Percentiles rank a stretch among this genome's conserved stretches.
phyloP scores from a whole-genome alignment of 345 rosid species.

The Hibiscus mutabilis region DNA sequence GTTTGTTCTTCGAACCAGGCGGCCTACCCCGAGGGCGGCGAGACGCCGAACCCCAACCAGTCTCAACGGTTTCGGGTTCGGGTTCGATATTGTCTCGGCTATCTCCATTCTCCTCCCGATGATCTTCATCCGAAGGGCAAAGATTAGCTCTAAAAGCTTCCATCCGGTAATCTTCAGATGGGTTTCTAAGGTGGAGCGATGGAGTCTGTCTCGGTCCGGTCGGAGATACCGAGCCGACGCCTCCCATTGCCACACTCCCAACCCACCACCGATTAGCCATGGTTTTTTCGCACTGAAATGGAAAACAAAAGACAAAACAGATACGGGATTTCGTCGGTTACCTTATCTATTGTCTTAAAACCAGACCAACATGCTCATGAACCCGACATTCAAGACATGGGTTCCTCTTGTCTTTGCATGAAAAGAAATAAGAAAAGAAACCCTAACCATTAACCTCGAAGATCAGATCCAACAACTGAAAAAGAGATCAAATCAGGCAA shows the following conservation, averaged over 20 bases:
- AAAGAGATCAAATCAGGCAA: not conserved
- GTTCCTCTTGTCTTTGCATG: conserved; percentile 33
- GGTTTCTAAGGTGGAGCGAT: conserved; percentile 41
- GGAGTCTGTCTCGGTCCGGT: conserved; percentile 16
- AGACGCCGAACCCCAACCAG: conserved; percentile 42
- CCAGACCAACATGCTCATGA: conserved; percentile 6
- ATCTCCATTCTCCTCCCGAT: conserved; percentile 44
- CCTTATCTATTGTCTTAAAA: conserved; percentile 15
- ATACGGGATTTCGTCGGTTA: not conserved
- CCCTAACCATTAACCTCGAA: conserved; percentile 24
- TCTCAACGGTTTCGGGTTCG: conserved; percentile 28
- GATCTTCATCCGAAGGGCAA: conserved; percentile 21
- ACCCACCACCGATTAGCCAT: conserved; percentile 99
- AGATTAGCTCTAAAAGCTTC: conserved; percentile 28
- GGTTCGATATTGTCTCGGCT: conserved; percentile 33
- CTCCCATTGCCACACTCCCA: conserved; percentile 62
- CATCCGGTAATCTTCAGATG: conserved; percentile 15
- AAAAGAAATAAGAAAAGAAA: conserved; percentile 1
- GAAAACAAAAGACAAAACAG: conserved; percentile 1
- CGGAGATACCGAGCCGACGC: conserved; percentile 47
- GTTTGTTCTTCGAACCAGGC: conserved; percentile 82
- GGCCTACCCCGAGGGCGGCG: conserved; percentile 87
- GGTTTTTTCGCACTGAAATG: not conserved
- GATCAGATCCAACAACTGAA: conserved; percentile 21
- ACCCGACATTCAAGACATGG: conserved; percentile 28